These are phyloP conservation scores for Plantago ovata DNA, from an alignment of 257 asterid genomes.

Conservation along the genomic window DNA sequence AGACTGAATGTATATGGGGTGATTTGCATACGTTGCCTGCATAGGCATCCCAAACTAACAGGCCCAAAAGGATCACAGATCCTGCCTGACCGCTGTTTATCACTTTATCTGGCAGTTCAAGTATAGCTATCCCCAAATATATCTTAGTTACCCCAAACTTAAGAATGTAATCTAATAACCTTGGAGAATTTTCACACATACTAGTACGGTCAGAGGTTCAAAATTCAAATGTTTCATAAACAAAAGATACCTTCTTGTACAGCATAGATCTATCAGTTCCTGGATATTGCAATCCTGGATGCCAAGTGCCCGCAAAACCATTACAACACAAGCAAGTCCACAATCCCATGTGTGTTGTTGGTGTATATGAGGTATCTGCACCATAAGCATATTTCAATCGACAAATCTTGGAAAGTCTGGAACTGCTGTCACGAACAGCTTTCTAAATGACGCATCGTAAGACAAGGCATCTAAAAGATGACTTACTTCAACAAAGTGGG, in stretches of 20 bases:
- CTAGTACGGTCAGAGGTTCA: not conserved
- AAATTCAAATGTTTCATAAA: not conserved
- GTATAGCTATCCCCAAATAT: not conserved
- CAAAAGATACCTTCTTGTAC: constrained; percentile 65
- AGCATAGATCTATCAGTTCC: constrained; percentile 60
- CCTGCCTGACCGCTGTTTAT: too few species aligned
- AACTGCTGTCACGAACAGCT: not conserved
- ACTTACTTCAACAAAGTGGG: constrained; percentile 59
- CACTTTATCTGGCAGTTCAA: not conserved
- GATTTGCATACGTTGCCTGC: too few species aligned
- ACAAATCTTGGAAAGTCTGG: constrained; percentile 1
- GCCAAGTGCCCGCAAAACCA: constrained; percentile 76
- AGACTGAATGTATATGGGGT: too few species aligned
- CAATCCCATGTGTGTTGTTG: constrained; percentile 89
- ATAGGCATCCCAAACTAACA: too few species aligned
- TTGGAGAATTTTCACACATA: not conserved
- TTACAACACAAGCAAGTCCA: constrained; percentile 92
- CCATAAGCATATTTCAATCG: constrained; percentile 21
- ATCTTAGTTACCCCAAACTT: not conserved
- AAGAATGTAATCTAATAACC: too few species aligned
- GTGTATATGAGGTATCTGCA: constrained; percentile 79
- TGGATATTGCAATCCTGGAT: constrained; percentile 40
- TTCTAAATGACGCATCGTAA: constrained; percentile 10
- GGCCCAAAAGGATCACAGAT: not conserved
- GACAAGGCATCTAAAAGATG: not conserved